These are phyloP conservation scores for Remersonia thermophila DNA, from an alignment of 2,329 filamentous ascomycete genomes.

Conservation along the genomic window DNA sequence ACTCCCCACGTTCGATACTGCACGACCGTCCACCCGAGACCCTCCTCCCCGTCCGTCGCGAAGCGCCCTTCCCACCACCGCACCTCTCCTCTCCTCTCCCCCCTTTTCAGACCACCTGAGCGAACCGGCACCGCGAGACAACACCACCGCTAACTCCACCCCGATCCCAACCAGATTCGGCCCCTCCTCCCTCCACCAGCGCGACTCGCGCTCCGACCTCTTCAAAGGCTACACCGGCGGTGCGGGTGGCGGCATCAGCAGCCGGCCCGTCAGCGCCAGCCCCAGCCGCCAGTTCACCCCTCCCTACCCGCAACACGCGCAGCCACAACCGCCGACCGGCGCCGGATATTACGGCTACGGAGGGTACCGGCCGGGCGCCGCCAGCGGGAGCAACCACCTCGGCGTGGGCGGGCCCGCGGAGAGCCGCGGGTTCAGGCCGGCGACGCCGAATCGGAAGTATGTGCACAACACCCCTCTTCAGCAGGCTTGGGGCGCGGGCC, in stretches of 20 bases:
- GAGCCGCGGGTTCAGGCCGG: slow-evolving; percentile 41
- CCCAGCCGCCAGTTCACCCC: slow-evolving; percentile 24
- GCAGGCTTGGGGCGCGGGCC: too few species aligned
- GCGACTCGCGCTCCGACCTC: slow-evolving; percentile 58
- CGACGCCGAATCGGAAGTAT: slow-evolving; percentile 60
- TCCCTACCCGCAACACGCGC: neutral
- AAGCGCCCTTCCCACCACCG: too few species aligned
- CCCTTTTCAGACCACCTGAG: neutral
- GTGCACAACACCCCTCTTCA: slow-evolving; percentile 18
- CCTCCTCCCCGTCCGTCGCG: too few species aligned
- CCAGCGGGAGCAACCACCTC: slow-evolving; percentile 19
- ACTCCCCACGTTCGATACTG: too few species aligned
- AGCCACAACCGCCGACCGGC: neutral
- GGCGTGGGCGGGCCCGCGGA: slow-evolving; percentile 25
- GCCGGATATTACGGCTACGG: slow-evolving; percentile 40
- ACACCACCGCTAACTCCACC: neutral
- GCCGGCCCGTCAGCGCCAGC: slow-evolving; percentile 33
- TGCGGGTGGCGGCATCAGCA: slow-evolving; percentile 31
- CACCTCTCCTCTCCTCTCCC: too few species aligned
- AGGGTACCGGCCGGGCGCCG: slow-evolving; percentile 20
- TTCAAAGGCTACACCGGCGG: slow-evolving; percentile 61
- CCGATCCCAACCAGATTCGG: slow-evolving; percentile 42
- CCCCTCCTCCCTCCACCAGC: slow-evolving; percentile 57
- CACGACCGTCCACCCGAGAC: too few species aligned
- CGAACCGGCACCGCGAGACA: neutral